Percentiles rank a stretch among this genome's conserved stretches.
phyloP scores from a whole-genome alignment of 2,329 filamentous ascomycete species.

The Paramyrothecium sp. region DNA sequence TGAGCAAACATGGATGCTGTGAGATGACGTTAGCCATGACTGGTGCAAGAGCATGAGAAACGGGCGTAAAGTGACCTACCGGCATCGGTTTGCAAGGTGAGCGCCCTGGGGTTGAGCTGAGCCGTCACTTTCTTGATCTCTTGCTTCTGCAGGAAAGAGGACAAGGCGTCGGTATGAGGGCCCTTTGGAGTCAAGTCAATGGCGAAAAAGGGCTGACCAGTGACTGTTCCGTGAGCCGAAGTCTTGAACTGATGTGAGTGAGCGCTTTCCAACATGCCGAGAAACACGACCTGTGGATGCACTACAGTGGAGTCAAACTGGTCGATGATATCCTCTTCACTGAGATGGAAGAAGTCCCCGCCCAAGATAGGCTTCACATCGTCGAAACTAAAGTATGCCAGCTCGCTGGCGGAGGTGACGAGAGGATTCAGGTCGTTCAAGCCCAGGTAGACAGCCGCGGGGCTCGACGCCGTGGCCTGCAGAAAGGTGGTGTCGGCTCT shows the following conservation, averaged over 20 bases:
- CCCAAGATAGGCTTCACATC: slow-evolving; percentile 73
- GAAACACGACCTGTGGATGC: slow-evolving; percentile 73
- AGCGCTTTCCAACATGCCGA: slow-evolving; percentile 71
- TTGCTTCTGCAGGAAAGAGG: slow-evolving; percentile 37
- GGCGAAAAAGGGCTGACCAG: slow-evolving; percentile 82
- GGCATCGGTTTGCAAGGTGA: slow-evolving; percentile 59
- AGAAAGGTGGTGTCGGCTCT: slow-evolving; percentile 71
- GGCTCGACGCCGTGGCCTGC: slow-evolving; percentile 62
- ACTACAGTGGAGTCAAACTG: slow-evolving; percentile 70
- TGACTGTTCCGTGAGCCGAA: slow-evolving; percentile 63
- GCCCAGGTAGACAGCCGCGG: slow-evolving; percentile 70
- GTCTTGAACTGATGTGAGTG: slow-evolving; percentile 29
- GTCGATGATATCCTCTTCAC: slow-evolving; percentile 71
- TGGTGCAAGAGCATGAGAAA: not conserved
- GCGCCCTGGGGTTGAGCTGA: slow-evolving; percentile 61
- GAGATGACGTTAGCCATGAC: not conserved
- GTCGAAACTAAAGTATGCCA: slow-evolving; percentile 67
- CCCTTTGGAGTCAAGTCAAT: slow-evolving; percentile 80
- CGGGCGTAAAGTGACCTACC: slow-evolving; percentile 41
- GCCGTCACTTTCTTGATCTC: slow-evolving; percentile 63
- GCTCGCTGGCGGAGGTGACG: slow-evolving; percentile 49
- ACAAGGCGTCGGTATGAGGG: slow-evolving; percentile 59
- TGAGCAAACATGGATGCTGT: slow-evolving; percentile 88
- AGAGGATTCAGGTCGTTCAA: slow-evolving; percentile 79
- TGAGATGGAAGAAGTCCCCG: slow-evolving; percentile 64